These are phyloP conservation scores for Leptodontidium sp. DNA, from an alignment of 2,329 filamentous ascomycete species.

Conservation along the genomic window DNA sequence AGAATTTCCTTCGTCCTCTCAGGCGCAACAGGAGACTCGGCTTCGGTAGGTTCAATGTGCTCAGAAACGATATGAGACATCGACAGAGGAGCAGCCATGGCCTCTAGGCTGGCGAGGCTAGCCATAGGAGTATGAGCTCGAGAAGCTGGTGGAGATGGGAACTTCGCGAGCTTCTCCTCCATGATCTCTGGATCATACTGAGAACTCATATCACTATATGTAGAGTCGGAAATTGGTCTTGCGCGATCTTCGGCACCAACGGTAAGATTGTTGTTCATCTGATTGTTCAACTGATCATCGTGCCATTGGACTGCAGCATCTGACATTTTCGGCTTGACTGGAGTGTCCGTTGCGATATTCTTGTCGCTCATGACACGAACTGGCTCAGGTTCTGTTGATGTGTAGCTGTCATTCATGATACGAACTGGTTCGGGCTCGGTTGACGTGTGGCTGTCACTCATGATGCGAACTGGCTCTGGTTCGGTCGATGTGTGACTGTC, in stretches of 20 bases:
- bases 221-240: slow-evolving; percentile 55
- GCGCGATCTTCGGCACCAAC: slow-evolving; percentile 40
- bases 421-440: slow-evolving; percentile 31
- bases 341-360: slow-evolving; percentile 35
- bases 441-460: slow-evolving; percentile 33
- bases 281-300: slow-evolving; percentile 38
- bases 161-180: slow-evolving; percentile 60
- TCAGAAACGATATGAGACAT: slow-evolving; percentile 48
- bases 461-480: slow-evolving; percentile 29
- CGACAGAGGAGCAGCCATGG: slow-evolving; percentile 40
- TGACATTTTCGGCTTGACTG: slow-evolving; percentile 35
- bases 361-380: slow-evolving; percentile 31
- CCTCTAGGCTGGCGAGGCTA: slow-evolving; percentile 31
- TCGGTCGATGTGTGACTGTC: slow-evolving; percentile 32
- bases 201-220: slow-evolving; percentile 61
- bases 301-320: slow-evolving; percentile 46
- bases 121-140: slow-evolving; percentile 42
- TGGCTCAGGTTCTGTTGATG: slow-evolving; percentile 34
- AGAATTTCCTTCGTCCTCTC: slow-evolving; percentile 3
- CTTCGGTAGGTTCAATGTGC: slow-evolving; percentile 48
- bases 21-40: slow-evolving; percentile 26
- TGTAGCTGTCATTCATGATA: slow-evolving; percentile 29
- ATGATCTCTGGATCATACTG: slow-evolving; percentile 59
- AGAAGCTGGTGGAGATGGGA: slow-evolving; percentile 61
- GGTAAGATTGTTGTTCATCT: slow-evolving; percentile 33